Conservation (phyloP, 306 rosid species). For the Fragaria ananassa region DNA sequence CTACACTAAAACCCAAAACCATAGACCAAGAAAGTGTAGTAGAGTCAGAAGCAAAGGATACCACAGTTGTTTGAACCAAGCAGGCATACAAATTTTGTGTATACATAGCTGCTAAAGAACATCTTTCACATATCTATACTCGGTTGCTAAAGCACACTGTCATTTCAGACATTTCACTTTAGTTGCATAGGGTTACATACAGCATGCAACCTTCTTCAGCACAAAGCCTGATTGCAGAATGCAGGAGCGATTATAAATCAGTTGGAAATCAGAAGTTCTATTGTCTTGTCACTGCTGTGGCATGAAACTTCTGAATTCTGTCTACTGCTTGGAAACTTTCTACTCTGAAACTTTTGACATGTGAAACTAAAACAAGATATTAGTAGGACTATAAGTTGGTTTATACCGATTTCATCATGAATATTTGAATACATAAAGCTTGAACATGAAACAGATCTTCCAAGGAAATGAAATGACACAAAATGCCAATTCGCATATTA, state of each 20-base stretch:
- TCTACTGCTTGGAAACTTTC: no score
- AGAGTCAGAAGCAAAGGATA: slow-evolving; percentile 24
- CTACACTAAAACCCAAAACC: slow-evolving; percentile 28
- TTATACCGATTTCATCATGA: background rate
- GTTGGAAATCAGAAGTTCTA: no score
- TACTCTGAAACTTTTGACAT: no score
- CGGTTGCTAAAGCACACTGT: background rate
- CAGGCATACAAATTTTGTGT: background rate
- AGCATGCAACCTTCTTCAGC: background rate
- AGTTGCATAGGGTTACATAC: background rate
- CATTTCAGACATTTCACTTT: background rate
- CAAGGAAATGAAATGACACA: slow-evolving; percentile 14
- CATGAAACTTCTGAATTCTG: background rate
- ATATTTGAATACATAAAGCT: background rate
- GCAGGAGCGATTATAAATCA: background rate
- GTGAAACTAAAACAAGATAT: background rate
- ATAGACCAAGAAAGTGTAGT: slow-evolving; percentile 3
- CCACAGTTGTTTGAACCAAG: slow-evolving; percentile 24
- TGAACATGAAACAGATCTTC: background rate
- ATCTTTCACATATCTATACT: background rate
- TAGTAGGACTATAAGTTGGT: background rate
- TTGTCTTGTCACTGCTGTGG: background rate
- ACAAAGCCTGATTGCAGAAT: background rate
- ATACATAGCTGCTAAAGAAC: background rate
- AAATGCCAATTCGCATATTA: slow-evolving; percentile 29